These are phyloP conservation scores for Suillus lakei DNA, from an alignment of 768 basidiomycete species.

Conservation along the genomic window DNA sequence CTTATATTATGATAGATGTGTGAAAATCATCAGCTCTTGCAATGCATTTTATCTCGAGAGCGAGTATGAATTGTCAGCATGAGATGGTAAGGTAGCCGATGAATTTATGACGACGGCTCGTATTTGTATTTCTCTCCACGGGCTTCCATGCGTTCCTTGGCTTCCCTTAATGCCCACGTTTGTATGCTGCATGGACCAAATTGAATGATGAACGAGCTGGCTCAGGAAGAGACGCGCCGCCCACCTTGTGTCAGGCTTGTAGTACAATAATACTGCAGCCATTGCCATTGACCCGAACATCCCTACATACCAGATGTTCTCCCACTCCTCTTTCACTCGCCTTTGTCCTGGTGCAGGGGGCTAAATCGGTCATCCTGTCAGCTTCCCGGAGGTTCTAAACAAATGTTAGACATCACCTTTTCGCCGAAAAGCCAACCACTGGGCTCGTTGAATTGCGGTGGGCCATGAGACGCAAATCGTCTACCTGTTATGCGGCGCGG, in stretches of 20 bases:
- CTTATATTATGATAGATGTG: slow-evolving; percentile 8
- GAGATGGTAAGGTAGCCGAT: slow-evolving; percentile 1
- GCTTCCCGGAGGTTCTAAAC: slow-evolving; percentile 5
- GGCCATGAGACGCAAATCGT: slow-evolving; percentile 74
- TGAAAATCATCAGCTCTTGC: background rate
- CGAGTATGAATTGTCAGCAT: slow-evolving; percentile 1
- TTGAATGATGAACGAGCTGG: slow-evolving; percentile 1
- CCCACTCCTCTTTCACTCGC: slow-evolving; percentile 89
- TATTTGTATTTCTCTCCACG: slow-evolving; percentile 92
- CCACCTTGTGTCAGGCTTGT: slow-evolving; percentile 93
- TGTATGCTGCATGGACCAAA: slow-evolving; percentile 64
- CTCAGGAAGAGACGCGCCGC: slow-evolving; percentile 26
- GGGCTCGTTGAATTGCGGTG: slow-evolving; percentile 88
- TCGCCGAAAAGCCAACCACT: slow-evolving; percentile 88
- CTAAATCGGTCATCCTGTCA: slow-evolving; percentile 40
- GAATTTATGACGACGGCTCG: slow-evolving; percentile 52
- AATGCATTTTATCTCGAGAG: slow-evolving; percentile 3
- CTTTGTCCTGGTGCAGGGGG: slow-evolving; percentile 82
- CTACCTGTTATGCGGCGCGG: slow-evolving; percentile 34
- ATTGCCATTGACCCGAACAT: slow-evolving; percentile 90
- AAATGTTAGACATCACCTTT: slow-evolving; percentile 57
- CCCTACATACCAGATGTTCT: slow-evolving; percentile 86
- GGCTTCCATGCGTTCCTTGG: slow-evolving; percentile 88
- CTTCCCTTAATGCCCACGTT: slow-evolving; percentile 90
- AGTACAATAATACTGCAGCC: slow-evolving; percentile 78